A percentile compares a stretch with the other conserved stretches of the same genome.
These are phyloP conservation scores for Aspergillus quadrilineatus DNA, from an alignment of 2,329 filamentous ascomycete species.

Conservation along the genomic window DNA sequence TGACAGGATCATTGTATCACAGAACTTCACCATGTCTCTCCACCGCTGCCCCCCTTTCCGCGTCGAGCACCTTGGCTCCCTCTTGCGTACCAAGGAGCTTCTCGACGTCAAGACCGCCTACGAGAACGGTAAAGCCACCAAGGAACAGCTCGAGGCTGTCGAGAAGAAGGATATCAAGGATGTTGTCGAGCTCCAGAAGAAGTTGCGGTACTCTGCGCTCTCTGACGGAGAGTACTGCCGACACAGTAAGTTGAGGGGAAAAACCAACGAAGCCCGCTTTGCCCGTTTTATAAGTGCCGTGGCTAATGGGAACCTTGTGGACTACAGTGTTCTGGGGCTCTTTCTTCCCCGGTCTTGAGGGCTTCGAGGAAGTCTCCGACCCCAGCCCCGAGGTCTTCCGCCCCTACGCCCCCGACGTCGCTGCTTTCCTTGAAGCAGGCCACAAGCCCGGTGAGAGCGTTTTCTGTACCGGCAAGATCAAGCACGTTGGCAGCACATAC, in stretches of 20 bases:
- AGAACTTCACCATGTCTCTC: conserved; percentile 29
- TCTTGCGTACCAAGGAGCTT: conserved; percentile 64
- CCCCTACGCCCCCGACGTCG: conserved; percentile 60
- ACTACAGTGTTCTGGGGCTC: conserved; percentile 56
- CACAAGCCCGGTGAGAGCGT: conserved; percentile 58
- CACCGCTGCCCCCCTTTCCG: conserved; percentile 61
- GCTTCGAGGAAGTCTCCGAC: conserved; percentile 54
- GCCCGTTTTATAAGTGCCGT: background rate
- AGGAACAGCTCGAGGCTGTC: conserved; percentile 58
- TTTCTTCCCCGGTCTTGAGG: conserved; percentile 56
- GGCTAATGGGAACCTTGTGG: conserved; percentile 8
- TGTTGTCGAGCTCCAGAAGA: conserved; percentile 64
- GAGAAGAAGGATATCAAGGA: conserved; percentile 67
- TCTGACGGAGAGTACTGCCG: conserved; percentile 68
- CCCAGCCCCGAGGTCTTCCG: conserved; percentile 55
- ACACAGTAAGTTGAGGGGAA: conserved; percentile 35
- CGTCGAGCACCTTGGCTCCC: conserved; percentile 70
- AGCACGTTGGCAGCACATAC: conserved; percentile 57
- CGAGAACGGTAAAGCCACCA: conserved; percentile 55
- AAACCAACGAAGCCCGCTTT: background rate
- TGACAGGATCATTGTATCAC: background rate
- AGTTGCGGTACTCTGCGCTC: conserved; percentile 62
- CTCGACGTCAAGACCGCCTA: conserved; percentile 58
- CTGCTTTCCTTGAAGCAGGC: conserved; percentile 60
- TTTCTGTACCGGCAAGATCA: conserved; percentile 59